phyloP scores from a whole-genome alignment of 2,329 filamentous ascomycete genomes.

The Fusarium lateritium region DNA sequence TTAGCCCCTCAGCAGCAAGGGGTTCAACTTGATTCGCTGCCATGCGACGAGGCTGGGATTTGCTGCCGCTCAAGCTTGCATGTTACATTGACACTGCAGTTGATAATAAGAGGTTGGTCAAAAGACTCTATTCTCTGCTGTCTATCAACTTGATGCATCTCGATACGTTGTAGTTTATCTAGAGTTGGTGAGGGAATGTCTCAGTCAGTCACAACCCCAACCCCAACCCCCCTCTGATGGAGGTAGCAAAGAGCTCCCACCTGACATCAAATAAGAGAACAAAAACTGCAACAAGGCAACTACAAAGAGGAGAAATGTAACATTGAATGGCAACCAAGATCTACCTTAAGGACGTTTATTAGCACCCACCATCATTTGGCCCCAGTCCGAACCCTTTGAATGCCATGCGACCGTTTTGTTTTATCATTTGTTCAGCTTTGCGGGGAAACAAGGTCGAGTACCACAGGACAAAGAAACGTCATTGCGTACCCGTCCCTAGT shows the following conservation, averaged over 20 bases:
- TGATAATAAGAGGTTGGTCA: neutral
- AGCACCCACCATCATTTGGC: neutral
- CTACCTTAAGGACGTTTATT: neutral
- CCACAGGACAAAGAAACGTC: conserved; percentile 9
- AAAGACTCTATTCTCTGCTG: too few relatives aligned
- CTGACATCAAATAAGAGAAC: conserved; percentile 18
- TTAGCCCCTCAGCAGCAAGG: conserved; percentile 10
- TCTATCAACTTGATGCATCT: too few relatives aligned
- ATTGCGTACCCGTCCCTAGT: neutral
- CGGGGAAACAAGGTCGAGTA: conserved; percentile 10
- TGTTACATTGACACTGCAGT: conserved; percentile 25
- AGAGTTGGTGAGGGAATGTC: conserved; percentile 15
- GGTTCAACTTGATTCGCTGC: conserved; percentile 14
- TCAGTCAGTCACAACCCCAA: conserved; percentile 8
- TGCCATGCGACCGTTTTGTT: neutral
- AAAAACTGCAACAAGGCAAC: conserved; percentile 28
- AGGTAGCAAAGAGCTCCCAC: conserved; percentile 2
- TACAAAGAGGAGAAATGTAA: conserved; percentile 42
- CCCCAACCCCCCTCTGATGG: conserved; percentile 2
- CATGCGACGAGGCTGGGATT: conserved; percentile 13
- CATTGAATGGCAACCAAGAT: conserved; percentile 5
- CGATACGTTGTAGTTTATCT: neutral
- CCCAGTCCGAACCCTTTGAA: neutral
- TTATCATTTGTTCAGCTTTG: conserved; percentile 3
- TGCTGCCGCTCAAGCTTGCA: conserved; percentile 13